Base-by-base conservation (phyloP, 2,329 filamentous ascomycete genomes). In the Paraphaeosphaeria sporulosa region DNA sequence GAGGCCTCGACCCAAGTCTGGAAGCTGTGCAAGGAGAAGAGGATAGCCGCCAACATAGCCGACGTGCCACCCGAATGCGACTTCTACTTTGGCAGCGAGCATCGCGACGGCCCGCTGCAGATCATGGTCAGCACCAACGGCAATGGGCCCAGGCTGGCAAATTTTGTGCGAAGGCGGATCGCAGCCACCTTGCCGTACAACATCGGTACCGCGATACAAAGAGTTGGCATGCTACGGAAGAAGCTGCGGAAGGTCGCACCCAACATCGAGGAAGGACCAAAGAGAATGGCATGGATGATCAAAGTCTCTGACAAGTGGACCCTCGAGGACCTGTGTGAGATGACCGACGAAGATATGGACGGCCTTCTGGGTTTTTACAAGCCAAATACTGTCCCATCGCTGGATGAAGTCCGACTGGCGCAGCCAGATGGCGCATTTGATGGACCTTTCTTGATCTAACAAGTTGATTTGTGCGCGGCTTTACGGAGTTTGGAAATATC, bases 41-140 rank as follows among this genome's bases (percentile, higher is more conserved):
- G 88, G 62, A 91, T 98, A 65, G 88, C 93, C 6, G 94, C 93
- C 59, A 99, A 99, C 78, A 97, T 99, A 67, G 95, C 95, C 67
- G 95, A 99, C 76, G 95, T 99, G 3, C 95, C 95, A 0, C 87
- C 93, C 0, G 95, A 99, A 78, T 99, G 95, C 79, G 95, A 99
- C 75, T 99, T 99, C 76, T 99, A 97, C 84, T 99, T 99, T 81
- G 95, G 95, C 64, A 95, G 91, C 75, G 90, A 97, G 42, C 92
- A 99, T 80, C 90, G 95, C 53, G 95, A 99, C 76, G 95, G 95
- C 0, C 95, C 95, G 6, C 80, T 99, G 62, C 95, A 99, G 82
- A 90, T 99, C 72, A 99, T 99, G 95, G 94, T 99, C 69, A 96
- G 92, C 81, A 99, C 95, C 38, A 99, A 98, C 76, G 95, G 95